Conservation (phyloP, 768 basidiomycete genomes). For the Lentinula boryana region DNA sequence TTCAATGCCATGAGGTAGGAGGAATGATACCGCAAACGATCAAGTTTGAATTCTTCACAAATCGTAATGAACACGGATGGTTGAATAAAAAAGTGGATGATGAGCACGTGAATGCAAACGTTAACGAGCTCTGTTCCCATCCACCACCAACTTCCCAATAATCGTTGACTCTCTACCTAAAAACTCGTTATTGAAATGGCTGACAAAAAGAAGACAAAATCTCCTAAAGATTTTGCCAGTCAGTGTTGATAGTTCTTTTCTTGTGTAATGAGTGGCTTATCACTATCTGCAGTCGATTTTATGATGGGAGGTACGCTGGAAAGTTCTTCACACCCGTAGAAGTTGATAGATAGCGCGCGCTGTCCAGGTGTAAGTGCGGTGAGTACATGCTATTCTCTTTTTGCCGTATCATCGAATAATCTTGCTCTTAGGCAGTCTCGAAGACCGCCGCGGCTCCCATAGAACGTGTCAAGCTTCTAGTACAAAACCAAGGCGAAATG, state of each 20-base stretch:
- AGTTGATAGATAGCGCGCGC: background rate
- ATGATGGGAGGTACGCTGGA: constrained; percentile 62
- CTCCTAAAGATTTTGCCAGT: constrained; percentile 89
- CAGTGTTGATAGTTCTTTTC: constrained; percentile 18
- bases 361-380: constrained; percentile 76
- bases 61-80: too few relatives aligned
- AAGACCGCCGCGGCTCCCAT: constrained; percentile 99
- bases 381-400: constrained; percentile 22
- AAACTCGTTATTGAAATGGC: constrained; percentile 53
- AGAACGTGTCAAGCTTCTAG: constrained; percentile 98
- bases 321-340: background rate
- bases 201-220: constrained; percentile 79
- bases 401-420: constrained; percentile 4
- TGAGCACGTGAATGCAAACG: too few relatives aligned
- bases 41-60: too few relatives aligned
- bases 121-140: too few relatives aligned
- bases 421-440: constrained; percentile 75
- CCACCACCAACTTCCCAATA: too few relatives aligned
- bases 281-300: constrained; percentile 67
- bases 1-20: too few relatives aligned
- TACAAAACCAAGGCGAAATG: constrained; percentile 99
- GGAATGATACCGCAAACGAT: too few relatives aligned
- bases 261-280: constrained; percentile 11
- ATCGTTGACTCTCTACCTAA: too few relatives aligned
- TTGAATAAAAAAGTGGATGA: too few relatives aligned